A percentile compares a stretch with the other conserved stretches of the same genome.
These are phyloP conservation scores for Mimosa pudica DNA, from an alignment of 306 rosid species.

Conservation along the genomic window DNA sequence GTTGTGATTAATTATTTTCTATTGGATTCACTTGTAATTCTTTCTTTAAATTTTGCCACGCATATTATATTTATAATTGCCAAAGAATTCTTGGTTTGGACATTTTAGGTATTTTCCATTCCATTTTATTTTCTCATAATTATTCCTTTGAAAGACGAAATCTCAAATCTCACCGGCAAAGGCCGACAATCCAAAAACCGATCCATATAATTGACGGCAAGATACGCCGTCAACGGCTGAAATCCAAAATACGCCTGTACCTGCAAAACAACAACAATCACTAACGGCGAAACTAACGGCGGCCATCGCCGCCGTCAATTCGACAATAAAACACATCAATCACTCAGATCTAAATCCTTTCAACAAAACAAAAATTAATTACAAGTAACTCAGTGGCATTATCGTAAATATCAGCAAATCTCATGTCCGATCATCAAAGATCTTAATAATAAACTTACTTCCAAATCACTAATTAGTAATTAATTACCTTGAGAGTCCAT, in stretches of 20 bases:
- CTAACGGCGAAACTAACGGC: neutral
- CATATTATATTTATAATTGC: neutral
- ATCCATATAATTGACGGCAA: slow-evolving; percentile 82
- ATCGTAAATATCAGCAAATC: slow-evolving; percentile 32
- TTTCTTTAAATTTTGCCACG: neutral
- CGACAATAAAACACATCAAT: neutral
- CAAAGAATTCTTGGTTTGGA: slow-evolving; percentile 3
- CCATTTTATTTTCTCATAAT: neutral
- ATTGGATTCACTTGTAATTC: no score
- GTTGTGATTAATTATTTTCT: no score
- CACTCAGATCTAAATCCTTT: slow-evolving; percentile 37
- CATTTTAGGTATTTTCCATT: neutral
- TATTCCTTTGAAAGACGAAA: slow-evolving; percentile 2
- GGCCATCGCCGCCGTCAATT: slow-evolving; percentile 21
- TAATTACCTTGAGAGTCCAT: slow-evolving; percentile 89
- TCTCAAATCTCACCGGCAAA: slow-evolving; percentile 70
- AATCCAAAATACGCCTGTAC: slow-evolving; percentile 65
- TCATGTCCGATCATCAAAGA: slow-evolving; percentile 12
- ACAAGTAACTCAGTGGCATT: slow-evolving; percentile 25
- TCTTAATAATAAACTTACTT: neutral
- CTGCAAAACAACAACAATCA: slow-evolving; percentile 37
- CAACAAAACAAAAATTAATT: neutral
- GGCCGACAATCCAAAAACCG: slow-evolving; percentile 70
- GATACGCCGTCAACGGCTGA: slow-evolving; percentile 87
- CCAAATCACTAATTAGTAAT: no score